phyloP scores from a whole-genome alignment of 1,284 basidiomycete species.

The Albatrellus sp. region DNA sequence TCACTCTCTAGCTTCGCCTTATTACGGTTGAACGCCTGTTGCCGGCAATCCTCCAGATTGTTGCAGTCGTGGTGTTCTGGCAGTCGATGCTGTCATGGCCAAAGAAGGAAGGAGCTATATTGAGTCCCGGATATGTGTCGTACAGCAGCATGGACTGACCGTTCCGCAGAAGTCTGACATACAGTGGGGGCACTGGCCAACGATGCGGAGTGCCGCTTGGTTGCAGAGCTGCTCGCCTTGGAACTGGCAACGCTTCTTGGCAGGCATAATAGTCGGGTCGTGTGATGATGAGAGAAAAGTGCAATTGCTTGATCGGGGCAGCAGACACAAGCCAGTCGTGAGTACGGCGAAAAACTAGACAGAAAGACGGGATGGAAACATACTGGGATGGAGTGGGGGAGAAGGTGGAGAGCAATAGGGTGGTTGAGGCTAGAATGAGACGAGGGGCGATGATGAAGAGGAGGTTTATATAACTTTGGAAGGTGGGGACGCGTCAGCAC shows the following conservation, averaged over 20 bases:
- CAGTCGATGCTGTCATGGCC: constrained; percentile 52
- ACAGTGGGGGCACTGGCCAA: constrained; percentile 75
- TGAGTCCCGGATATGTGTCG: not conserved
- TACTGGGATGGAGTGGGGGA: constrained; percentile 5
- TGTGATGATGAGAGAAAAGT: constrained; percentile 1
- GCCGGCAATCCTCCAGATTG: constrained; percentile 68
- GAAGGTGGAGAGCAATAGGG: constrained; percentile 9
- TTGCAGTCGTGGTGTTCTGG: constrained; percentile 74
- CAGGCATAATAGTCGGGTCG: constrained; percentile 39
- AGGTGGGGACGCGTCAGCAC: constrained; percentile 27
- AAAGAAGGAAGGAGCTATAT: constrained; percentile 1
- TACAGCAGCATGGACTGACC: constrained; percentile 32
- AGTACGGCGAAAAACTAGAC: constrained; percentile 8
- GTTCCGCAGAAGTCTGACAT: constrained; percentile 61
- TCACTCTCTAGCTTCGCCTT: constrained; percentile 78
- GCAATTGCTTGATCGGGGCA: constrained; percentile 2
- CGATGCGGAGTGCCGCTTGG: constrained; percentile 66
- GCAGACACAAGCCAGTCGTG: not conserved
- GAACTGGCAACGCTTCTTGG: constrained; percentile 78
- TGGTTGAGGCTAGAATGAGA: constrained; percentile 10
- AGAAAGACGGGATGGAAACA: constrained; percentile 6
- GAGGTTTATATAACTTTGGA: constrained; percentile 17
- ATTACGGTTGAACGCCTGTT: constrained; percentile 77
- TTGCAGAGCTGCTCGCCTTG: constrained; percentile 58
- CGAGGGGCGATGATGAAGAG: constrained; percentile 8